Base-by-base conservation (phyloP, 192 early-diverging fungal genomes). In the Coemansia biformis region DNA sequence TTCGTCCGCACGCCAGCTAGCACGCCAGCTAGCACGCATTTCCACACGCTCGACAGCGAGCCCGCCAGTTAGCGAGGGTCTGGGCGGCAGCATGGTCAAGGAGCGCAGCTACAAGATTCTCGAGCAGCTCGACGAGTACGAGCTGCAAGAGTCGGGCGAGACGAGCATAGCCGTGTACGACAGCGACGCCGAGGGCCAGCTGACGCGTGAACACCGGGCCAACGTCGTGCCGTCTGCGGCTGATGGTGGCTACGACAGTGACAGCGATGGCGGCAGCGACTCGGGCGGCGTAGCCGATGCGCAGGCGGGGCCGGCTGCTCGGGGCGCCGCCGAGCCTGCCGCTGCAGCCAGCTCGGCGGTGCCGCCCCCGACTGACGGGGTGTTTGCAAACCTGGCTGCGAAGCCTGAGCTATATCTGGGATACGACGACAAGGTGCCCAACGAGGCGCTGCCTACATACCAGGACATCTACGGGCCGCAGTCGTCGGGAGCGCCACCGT, bases 401-500 rank as follows among this genome's bases (percentile, higher is more conserved):
- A 74, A 64, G 44, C 74, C 74, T 26, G 67, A 76, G 35, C 54
- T 66, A 24, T 57, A 59, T 39, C 30, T 75, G 36, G 71, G 64
- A 5, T 75, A 75, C 30, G 59, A 54, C 63, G 67, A 77, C 40
- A 76, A 73, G 22, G 57, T 63, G 11, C 66, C 57, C 35, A 57
- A 54, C 26, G 65, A 68, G 60, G 35, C 61, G 8, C 37, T 78
- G 26, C 65, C 67, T 12, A 77, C 75, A 10, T 96, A 96, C 73
- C 81, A 85, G 40, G 82, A 86, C 34, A 89, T 85, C 12, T 83
- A 85, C 23, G 72, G 74, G 21, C 87, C 91, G 59, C 71, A 80
- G 40, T 66, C 71, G 4, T 43, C 49, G 15, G 42, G 42, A 1
- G 64, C 86, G 6, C 86, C 90, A 16, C 77, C 82, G 12, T 89